Conservation (phyloP, 805 yeast genomes). For the Kurtzmaniella fragi region DNA sequence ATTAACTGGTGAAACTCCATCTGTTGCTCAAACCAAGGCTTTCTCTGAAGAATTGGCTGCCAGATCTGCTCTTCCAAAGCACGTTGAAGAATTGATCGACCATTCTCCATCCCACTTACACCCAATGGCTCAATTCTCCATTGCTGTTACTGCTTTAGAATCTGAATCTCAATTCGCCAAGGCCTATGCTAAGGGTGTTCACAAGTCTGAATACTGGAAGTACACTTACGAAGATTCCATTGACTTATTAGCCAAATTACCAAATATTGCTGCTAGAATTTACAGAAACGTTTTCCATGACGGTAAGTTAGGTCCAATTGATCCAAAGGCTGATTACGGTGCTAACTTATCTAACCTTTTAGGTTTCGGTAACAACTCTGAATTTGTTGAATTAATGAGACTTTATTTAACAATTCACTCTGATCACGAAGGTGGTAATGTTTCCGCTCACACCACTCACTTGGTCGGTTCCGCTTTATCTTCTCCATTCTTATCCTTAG, state of each 20-base stretch:
- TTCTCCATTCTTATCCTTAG: constrained; percentile 68
- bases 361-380: constrained; percentile 53
- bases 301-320: constrained; percentile 54
- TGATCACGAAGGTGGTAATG: constrained; percentile 84
- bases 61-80: constrained; percentile 60
- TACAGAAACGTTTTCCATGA: constrained; percentile 58
- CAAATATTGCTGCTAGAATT: constrained; percentile 69
- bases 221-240: constrained; percentile 68
- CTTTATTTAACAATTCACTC: constrained; percentile 71
- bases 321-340: constrained; percentile 60
- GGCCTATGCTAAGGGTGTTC: constrained; percentile 66
- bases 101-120: constrained; percentile 63
- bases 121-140: constrained; percentile 81
- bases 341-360: constrained; percentile 62
- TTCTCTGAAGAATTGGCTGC: constrained; percentile 60
- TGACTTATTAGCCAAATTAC: constrained; percentile 67
- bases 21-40: constrained; percentile 51
- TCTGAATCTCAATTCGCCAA: constrained; percentile 66
- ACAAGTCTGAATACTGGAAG: constrained; percentile 72
- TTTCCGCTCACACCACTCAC: constrained; percentile 77
- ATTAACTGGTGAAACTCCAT: constrained; percentile 69
- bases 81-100: constrained; percentile 56
- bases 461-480: constrained; percentile 78
- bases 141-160: constrained; percentile 70
- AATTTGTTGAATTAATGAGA: constrained; percentile 67